Percentiles rank a stretch among this genome's conserved stretches.
Conservation (phyloP, 176 grass and related monocot species). For the Oryza meridionalis region DNA sequence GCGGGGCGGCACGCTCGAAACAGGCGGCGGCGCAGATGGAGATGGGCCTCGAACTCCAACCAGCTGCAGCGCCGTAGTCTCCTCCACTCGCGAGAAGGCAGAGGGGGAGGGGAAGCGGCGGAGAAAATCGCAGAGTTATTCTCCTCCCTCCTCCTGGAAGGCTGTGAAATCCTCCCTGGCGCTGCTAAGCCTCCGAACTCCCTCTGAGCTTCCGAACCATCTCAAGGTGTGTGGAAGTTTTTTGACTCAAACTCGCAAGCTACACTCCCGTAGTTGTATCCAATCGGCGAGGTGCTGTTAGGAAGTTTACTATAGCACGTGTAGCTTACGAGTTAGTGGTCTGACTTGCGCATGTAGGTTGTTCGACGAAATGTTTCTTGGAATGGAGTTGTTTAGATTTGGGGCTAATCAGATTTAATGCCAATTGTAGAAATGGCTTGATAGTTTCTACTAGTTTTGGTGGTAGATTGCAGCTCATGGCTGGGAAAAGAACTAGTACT, state of each 20-base stretch:
- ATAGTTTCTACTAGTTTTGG: neutral
- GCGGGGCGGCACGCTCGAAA: slow-evolving; percentile 6
- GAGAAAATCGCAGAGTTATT: neutral
- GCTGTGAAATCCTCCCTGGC: neutral
- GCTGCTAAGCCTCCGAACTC: neutral
- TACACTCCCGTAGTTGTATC: neutral
- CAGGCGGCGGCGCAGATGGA: neutral
- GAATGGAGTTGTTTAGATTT: neutral
- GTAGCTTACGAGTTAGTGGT: neutral
- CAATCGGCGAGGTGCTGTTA: neutral
- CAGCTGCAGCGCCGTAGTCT: slow-evolving; percentile 25
- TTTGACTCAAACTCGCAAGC: neutral
- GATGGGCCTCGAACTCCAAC: slow-evolving; percentile 15
- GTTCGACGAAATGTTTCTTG: slow-evolving; percentile 10
- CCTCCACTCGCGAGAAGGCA: neutral
- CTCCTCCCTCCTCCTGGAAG: neutral
- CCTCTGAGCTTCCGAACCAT: neutral
- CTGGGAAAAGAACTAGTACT: neutral
- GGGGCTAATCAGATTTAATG: neutral
- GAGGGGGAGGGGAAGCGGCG: neutral
- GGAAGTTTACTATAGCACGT: neutral
- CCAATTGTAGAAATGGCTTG: neutral
- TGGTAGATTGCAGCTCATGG: neutral
- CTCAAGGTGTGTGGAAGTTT: slow-evolving; percentile 8
- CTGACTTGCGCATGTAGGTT: neutral